Base-by-base conservation (phyloP, 495 filamentous ascomycete genomes). In the Evansstolkia leycettana region DNA sequence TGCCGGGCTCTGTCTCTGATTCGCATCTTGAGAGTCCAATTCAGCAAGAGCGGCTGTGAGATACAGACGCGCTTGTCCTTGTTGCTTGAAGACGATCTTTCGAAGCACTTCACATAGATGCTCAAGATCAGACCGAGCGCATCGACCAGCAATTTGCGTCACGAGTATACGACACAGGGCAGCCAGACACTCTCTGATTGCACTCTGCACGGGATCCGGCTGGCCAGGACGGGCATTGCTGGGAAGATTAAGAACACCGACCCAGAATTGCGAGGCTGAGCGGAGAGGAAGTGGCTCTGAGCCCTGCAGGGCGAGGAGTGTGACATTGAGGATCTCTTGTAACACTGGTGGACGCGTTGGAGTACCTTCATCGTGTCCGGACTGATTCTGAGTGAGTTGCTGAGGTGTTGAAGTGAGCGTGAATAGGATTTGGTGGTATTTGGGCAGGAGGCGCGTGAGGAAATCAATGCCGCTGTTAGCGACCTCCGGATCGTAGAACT, bases 191-290 rank as follows among this genome's bases (percentile, higher is more conserved):
- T 70, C 63, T 8, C 64, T 49, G 41, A 82, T 67, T 19, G 70
- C 71, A 12, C 55, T 57, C 34, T 75, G 55, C 13, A 83, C 52
- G 3, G 64, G 50, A 3, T 43, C 32, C 23, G 67, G 65, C 1
- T 75, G 55, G 12, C 57, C 45, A 1, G 62, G 45, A 19, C 57
- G 47, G 17, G 53, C 60, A 3, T 69, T 39, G 17, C 48, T 31
- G 13, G 42, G 53, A 28, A 70, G 48, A 26, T 61, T 64, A 8
- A 60, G 31, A 10, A 65, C 46, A 41, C 70, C 50, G 45, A 83
- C 76, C 87, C 88, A 95, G 45, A 95, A 89, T 17, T 76, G 69
- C 17, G 77, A 74, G 0, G 87, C 80, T 3, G 84, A 75, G 25
- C 70, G 73, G 52, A 94, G 89, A 1, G 86, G 82, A 20, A 95